phyloP scores from a whole-genome alignment of 2,329 filamentous ascomycete genomes.

The Clarireedia homoeocarpa region DNA sequence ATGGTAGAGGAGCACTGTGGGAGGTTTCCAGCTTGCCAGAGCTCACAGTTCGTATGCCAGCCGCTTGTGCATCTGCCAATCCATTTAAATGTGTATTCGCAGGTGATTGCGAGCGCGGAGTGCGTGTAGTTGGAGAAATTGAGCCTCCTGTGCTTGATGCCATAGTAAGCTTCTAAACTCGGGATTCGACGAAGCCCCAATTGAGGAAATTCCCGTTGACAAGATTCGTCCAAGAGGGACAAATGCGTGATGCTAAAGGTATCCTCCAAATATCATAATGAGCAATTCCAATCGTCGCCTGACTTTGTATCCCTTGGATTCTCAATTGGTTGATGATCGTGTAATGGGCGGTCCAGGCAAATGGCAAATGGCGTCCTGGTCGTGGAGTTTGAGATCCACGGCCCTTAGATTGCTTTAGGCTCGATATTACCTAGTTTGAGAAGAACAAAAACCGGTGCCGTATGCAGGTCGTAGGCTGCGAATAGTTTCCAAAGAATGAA shows the following conservation, averaged over 20 bases:
- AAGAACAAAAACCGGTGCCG: no score
- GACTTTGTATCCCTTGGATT: not conserved
- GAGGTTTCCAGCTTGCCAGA: conserved; percentile 13
- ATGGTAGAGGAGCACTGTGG: conserved; percentile 11
- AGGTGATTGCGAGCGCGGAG: conserved; percentile 24
- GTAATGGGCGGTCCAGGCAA: not conserved
- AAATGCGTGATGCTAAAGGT: not conserved
- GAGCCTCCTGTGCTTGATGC: conserved; percentile 27
- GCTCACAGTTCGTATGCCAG: conserved; percentile 23
- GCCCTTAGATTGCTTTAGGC: not conserved
- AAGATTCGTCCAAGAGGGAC: not conserved
- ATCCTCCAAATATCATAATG: conserved; percentile 4
- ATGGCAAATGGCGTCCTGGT: no score
- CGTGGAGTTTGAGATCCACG: not conserved
- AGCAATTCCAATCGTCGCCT: not conserved
- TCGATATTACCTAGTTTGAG: no score
- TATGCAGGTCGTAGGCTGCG: no score
- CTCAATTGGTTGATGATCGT: not conserved
- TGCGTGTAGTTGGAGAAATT: conserved; percentile 31
- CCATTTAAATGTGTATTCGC: conserved; percentile 19
- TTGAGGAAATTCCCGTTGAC: not conserved
- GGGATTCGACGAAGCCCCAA: no score
- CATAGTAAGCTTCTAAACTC: conserved; percentile 16
- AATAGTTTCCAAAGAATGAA: no score
- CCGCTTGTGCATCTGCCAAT: conserved; percentile 18